Percentiles rank a stretch among this genome's conserved stretches.
These are phyloP conservation scores for Alternaria infectoria DNA, from an alignment of 2,329 filamentous ascomycete species.

Conservation along the genomic window DNA sequence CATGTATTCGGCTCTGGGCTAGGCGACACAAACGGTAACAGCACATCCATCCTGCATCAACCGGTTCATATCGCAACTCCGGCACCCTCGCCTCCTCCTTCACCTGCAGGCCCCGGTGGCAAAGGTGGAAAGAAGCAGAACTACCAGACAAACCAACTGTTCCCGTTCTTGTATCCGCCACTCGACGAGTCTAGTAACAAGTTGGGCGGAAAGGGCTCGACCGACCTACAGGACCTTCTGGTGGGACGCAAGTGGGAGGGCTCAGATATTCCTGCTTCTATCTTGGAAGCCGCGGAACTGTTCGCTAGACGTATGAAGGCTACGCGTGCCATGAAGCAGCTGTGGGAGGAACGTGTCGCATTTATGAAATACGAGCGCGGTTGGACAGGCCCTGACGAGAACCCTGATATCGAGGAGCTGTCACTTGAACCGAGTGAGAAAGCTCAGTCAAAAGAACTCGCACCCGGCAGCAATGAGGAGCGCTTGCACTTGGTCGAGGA, in stretches of 20 bases:
- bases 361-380: constrained; percentile 93
- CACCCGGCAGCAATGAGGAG: constrained; percentile 62
- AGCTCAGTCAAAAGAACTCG: constrained; percentile 36
- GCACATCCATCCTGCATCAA: constrained; percentile 84
- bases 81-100: constrained; percentile 92
- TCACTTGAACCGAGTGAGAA: constrained; percentile 45
- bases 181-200: constrained; percentile 87
- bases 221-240: constrained; percentile 77
- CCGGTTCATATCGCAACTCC: constrained; percentile 99
- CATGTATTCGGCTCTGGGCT: constrained; percentile 60
- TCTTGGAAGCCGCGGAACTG: constrained; percentile 90
- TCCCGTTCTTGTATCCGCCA: constrained; percentile 96
- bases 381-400: constrained; percentile 68
- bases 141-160: constrained; percentile 98
- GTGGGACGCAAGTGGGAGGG: constrained; percentile 90
- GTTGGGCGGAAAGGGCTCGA: constrained; percentile 85
- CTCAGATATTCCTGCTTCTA: constrained; percentile 91
- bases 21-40: constrained; percentile 53
- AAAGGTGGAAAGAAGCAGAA: constrained; percentile 99
- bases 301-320: constrained; percentile 91
- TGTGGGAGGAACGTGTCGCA: constrained; percentile 91
- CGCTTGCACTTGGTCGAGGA: constrained; percentile 76
- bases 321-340: constrained; percentile 86
- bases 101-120: constrained; percentile 79
- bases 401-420: constrained; percentile 53